Evolutionary conservation across 352 stramenopile genomes (phyloP).

Genomic region (Thraustochytrium sp.): DNA sequence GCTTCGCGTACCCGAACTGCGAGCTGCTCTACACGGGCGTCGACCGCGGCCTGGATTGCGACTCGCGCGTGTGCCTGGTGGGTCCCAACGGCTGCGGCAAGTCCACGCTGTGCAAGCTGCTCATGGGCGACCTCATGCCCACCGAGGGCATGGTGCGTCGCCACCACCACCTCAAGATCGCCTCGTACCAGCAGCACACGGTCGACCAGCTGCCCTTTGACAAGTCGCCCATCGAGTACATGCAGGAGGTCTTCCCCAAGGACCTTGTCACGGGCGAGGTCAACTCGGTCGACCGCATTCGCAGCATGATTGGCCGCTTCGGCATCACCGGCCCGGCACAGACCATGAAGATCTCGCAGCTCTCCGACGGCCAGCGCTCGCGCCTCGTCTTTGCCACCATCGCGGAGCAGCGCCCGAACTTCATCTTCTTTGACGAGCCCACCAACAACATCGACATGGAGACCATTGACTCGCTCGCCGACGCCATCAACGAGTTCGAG

Average conservation of each 20-base stretch:
- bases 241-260: constrained; percentile 58
- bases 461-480: constrained; percentile 96
- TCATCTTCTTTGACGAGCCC: constrained; percentile 96
- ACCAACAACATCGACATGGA: constrained; percentile 99
- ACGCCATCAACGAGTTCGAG: constrained; percentile 96
- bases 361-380: constrained; percentile 96
- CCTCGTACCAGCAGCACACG: constrained; percentile 96
- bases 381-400: constrained; percentile 98
- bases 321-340: constrained; percentile 97
- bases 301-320: constrained; percentile 96
- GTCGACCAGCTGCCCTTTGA: constrained; percentile 74
- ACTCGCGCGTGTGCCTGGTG: constrained; percentile 92
- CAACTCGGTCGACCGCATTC: constrained; percentile 89
- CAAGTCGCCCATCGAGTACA: constrained; percentile 96
- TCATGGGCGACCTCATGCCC: constrained; percentile 83
- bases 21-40: constrained; percentile 91
- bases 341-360: constrained; percentile 94
- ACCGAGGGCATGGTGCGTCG: constrained; percentile 87
- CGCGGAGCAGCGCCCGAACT: constrained; percentile 84
- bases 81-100: constrained; percentile 96
- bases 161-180: constrained; percentile 94
- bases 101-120: constrained; percentile 93
- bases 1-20: constrained; percentile 94
- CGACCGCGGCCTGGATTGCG: constrained; percentile 98
- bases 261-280: constrained; percentile 47